Evolutionary conservation across 2,329 filamentous ascomycete species (phyloP).

Genomic region (Madurella mycetomatis): DNA sequence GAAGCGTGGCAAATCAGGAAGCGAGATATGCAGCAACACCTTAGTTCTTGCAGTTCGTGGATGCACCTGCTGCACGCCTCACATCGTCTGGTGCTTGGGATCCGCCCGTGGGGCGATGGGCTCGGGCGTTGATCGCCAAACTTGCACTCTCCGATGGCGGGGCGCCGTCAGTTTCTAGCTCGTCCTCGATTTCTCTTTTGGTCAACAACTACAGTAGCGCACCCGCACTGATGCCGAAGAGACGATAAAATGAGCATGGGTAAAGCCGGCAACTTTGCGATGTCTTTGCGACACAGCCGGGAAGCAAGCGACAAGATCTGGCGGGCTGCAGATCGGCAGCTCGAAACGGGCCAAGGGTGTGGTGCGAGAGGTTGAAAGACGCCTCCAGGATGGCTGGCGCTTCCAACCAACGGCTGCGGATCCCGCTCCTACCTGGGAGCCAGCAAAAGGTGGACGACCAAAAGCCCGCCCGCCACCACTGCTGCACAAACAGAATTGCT

Average conservation of each 20-base stretch:
- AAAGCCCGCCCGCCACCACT: background rate
- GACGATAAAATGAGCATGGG: too few species aligned
- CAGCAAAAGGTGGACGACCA: background rate
- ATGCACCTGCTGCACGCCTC: background rate
- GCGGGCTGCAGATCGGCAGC: slow-evolving; percentile 22
- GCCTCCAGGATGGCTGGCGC: background rate
- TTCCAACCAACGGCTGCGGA: slow-evolving; percentile 1
- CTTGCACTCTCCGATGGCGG: background rate
- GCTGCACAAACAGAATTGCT: background rate
- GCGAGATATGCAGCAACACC: background rate
- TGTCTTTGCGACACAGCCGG: background rate
- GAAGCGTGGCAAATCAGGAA: background rate
- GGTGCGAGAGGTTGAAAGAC: background rate
- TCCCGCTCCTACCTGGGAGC: background rate
- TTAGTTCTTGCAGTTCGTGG: background rate
- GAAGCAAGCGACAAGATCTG: slow-evolving; percentile 4
- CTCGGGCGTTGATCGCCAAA: background rate
- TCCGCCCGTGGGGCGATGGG: background rate
- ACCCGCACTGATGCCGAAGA: too few species aligned
- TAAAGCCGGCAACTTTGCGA: too few species aligned
- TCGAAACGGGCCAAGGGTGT: slow-evolving; percentile 23
- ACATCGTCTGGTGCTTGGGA: background rate
- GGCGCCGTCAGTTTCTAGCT: background rate
- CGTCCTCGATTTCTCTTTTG: background rate
- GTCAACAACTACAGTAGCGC: too few species aligned